A percentile compares a stretch with the other conserved stretches of the same genome.
Conservation (phyloP, 2,329 filamentous ascomycete species). For the Aspergillus oerlinghausenensis region DNA sequence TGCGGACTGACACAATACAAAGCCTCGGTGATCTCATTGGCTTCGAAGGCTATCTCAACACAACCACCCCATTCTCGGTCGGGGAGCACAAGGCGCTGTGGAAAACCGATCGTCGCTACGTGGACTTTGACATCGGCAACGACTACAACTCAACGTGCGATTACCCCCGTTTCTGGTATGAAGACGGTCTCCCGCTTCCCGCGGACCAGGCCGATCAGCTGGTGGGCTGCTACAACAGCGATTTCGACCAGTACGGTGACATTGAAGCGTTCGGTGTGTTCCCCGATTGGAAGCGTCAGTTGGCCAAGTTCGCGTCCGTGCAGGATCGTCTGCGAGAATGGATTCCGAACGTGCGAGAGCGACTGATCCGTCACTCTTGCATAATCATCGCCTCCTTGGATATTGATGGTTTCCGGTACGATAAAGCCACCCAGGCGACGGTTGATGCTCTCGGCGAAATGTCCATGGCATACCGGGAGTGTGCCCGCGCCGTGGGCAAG, state of each 20-base stretch:
- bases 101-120: constrained; percentile 51
- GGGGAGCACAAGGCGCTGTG: constrained; percentile 55
- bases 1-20: neutral
- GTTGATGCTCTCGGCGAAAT: constrained; percentile 57
- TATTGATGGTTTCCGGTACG: constrained; percentile 61
- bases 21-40: constrained; percentile 56
- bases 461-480: constrained; percentile 53
- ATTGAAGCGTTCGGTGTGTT: constrained; percentile 59
- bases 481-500: constrained; percentile 52
- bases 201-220: constrained; percentile 44
- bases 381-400: constrained; percentile 57
- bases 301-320: constrained; percentile 61
- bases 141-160: constrained; percentile 49
- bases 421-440: constrained; percentile 61
- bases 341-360: constrained; percentile 52
- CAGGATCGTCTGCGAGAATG: constrained; percentile 64
- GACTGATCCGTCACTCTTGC: constrained; percentile 58
- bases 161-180: constrained; percentile 59
- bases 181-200: constrained; percentile 49
- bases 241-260: constrained; percentile 62
- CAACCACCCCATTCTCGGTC: constrained; percentile 50
- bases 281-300: constrained; percentile 58
- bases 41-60: constrained; percentile 57
- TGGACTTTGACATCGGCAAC: constrained; percentile 54
- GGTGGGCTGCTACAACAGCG: constrained; percentile 55